Evolutionary conservation across 192 early-diverging fungal genomes (phyloP), one percentile per base, ranked within the genome.

Genomic region (Rhizophagus prolifer): DNA sequence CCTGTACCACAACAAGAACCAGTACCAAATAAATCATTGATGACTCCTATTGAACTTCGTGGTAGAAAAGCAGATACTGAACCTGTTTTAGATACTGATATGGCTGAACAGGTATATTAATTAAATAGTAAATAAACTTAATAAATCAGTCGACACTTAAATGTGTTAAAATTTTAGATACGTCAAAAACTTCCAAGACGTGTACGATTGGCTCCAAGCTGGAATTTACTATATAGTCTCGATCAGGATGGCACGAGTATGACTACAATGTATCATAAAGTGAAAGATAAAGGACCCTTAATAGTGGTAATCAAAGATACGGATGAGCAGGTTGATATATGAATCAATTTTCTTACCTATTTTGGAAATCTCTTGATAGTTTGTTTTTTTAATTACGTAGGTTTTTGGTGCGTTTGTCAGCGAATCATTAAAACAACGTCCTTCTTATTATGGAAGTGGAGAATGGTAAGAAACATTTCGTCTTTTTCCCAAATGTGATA

Each of bases 241-340:
- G 96, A 98, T 71, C 94, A 96, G 79, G 95, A 99, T 80, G 97
- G 97, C 4, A 94, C 95, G 69, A 93, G 91, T 77, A 84, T 99
- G 65, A 84, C 91, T 65, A 96, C 96, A 2, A 85, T 99, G 78
- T 94, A 92, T 79, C 79, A 85, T 58, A 82, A 83, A 4, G 88
- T 89, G 58, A 86, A 86, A 62, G 80, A 80, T 61, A 89, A 94
- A 79, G 92, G 92, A 8, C 91, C 93, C 3, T 83, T 88, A 70
- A 63, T 95, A 10, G 74, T 95, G 72, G 87, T 87, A 8, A 86
- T 95, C 68, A 93, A 92, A 41, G 91, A 93, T 70, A 84, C 78
- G 23, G 81, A 85, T 50, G 81, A 85, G 25, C 76, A 83, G 71
- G 88, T 88, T 85, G 76, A 81, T 72, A 21, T 46, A 26, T 38